Base-by-base conservation (phyloP, 176 grass and related monocot species). In the Bothriochloa decipiens region DNA sequence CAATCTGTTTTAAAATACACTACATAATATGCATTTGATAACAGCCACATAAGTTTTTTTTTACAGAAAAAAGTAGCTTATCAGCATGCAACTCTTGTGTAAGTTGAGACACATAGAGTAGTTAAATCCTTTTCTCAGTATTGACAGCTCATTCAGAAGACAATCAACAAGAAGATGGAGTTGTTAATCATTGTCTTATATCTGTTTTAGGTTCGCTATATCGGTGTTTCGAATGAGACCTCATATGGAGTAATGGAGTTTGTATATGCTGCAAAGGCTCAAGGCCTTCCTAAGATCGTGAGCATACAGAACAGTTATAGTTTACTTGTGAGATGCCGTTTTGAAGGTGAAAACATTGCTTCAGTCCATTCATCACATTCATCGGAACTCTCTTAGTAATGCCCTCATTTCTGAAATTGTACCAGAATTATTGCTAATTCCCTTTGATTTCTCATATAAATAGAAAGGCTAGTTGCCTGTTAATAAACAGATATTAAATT, bases 151-250 rank as follows among this genome's bases (percentile, higher is more conserved):
- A 77, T 77, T 64, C 33, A 46, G 37, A 43, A 41, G 65, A n/a
- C 17, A 77, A 35, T n/a, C 8, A 81, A 81, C 7, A 74, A 46
- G 22, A 33, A 4, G 16, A 65, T 25, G 0, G 17, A 4, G 39
- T 42, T 64, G 18, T 33, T 61, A 45, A 55, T 29, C 33, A 17
- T 74, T 74, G 28, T 18, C 22, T 33, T 50, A 16, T 68, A 7
- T 60, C 11, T 83, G 9, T 3, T 73, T 20, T 66, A 98, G 95
- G 95, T 98, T 78, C 86, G 92, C 27, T 93, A 93, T 27, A 90
- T 98, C 16, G 95, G 92, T 77, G 92, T 98, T 83, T 98, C 95
- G 28, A 98, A 95, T 83, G 95, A 98, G 84, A 98, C 95, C 27
- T 95, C 95, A 15, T 98, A 95, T 81, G 95, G 95, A 55, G 95